phyloP scores from a whole-genome alignment of 2,329 filamentous ascomycete genomes.

The Fusarium torulosum region DNA sequence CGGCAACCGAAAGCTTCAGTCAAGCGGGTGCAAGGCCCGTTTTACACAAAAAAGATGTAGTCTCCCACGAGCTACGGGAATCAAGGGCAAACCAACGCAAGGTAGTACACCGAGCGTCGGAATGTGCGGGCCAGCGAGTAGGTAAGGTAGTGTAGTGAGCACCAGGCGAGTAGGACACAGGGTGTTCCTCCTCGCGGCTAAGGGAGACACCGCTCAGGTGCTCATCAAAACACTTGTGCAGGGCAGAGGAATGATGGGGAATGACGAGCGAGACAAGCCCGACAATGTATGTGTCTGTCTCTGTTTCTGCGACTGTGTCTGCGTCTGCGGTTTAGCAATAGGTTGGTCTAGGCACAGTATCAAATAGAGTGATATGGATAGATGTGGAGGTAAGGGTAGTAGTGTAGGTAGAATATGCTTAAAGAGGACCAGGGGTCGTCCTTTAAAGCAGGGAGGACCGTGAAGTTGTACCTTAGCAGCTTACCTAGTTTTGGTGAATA shows the following conservation, averaged over 20 bases:
- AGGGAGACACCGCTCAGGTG: conserved; percentile 46
- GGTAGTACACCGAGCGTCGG: conserved; percentile 43
- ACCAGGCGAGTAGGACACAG: too few species aligned
- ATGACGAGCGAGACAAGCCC: conserved; percentile 55
- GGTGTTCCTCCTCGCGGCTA: conserved; percentile 41
- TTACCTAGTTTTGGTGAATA: background rate
- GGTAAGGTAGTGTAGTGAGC: background rate
- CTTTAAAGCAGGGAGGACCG: conserved; percentile 28
- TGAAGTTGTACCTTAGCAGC: conserved; percentile 10
- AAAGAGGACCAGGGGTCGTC: conserved; percentile 24
- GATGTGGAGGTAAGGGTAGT: conserved; percentile 3
- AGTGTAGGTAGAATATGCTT: conserved; percentile 22
- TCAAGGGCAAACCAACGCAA: conserved; percentile 46
- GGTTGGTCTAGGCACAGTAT: conserved; percentile 2
- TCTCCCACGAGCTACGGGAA: conserved; percentile 38
- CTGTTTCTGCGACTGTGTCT: background rate
- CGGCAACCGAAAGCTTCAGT: conserved; percentile 28
- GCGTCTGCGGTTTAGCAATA: conserved; percentile 14
- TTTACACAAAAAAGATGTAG: conserved; percentile 49
- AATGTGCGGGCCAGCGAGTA: conserved; percentile 44
- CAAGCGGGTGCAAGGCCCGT: conserved; percentile 33
- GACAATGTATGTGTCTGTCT: conserved; percentile 4
- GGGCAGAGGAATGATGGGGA: conserved; percentile 48
- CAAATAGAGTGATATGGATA: conserved; percentile 11
- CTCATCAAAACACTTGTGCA: background rate